These are phyloP conservation scores for Chytriomyces sp. DNA, from an alignment of 192 early-diverging fungal species.

Conservation along the genomic window DNA sequence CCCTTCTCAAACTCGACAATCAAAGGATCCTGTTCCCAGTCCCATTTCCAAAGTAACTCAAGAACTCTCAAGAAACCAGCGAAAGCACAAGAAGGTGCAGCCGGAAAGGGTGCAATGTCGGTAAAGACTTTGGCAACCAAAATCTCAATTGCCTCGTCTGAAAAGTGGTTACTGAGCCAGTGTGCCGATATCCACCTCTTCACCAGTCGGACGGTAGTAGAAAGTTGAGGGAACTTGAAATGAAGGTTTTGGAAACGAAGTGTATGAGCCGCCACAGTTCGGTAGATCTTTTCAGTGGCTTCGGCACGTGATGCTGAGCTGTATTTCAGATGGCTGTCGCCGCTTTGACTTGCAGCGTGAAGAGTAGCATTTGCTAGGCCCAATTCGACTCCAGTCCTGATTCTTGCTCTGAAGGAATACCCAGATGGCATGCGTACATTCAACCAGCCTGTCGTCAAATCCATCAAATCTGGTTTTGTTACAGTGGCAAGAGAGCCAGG, in stretches of 20 bases:
- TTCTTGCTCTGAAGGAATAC: slow-evolving; percentile 78
- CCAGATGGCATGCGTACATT: slow-evolving; percentile 75
- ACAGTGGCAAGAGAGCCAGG: slow-evolving; percentile 54
- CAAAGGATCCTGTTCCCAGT: slow-evolving; percentile 70
- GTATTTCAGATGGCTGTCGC: not conserved
- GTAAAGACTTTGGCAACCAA: slow-evolving; percentile 73
- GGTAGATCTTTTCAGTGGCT: slow-evolving; percentile 24
- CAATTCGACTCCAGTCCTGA: slow-evolving; percentile 73
- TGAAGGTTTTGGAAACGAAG: slow-evolving; percentile 74
- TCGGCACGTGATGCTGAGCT: slow-evolving; percentile 36
- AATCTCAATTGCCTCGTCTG: slow-evolving; percentile 76
- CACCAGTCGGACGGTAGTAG: slow-evolving; percentile 77
- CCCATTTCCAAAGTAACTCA: slow-evolving; percentile 70
- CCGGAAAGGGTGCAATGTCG: slow-evolving; percentile 60
- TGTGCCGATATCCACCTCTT: slow-evolving; percentile 92
- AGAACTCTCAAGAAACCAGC: slow-evolving; percentile 79
- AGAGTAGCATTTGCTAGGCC: slow-evolving; percentile 59
- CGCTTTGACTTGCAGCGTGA: slow-evolving; percentile 11
- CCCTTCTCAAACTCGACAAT: slow-evolving; percentile 76
- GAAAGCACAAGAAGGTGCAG: slow-evolving; percentile 50
- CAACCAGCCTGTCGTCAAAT: slow-evolving; percentile 31
- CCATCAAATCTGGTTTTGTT: slow-evolving; percentile 21
- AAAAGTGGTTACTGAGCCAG: slow-evolving; percentile 57
- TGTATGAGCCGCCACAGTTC: slow-evolving; percentile 53
- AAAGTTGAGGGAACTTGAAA: slow-evolving; percentile 71